phyloP scores from a whole-genome alignment of 495 filamentous ascomycete species.

The Xylaria bambusicola region DNA sequence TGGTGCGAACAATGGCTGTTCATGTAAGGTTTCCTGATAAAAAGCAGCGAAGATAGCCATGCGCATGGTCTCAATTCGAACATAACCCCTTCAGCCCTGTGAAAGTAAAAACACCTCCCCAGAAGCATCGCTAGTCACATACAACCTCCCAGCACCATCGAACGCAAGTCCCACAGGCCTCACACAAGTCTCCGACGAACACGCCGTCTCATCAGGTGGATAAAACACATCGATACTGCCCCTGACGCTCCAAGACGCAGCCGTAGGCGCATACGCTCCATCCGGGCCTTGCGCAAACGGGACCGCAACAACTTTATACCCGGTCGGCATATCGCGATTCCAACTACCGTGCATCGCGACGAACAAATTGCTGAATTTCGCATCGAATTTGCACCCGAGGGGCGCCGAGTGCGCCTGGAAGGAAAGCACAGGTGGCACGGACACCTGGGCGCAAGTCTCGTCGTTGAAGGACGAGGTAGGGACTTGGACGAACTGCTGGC shows the following conservation, averaged over 20 bases:
- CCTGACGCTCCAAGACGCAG: conserved; percentile 39
- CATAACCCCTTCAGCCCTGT: not conserved
- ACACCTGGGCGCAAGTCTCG: conserved; percentile 42
- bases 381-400: conserved; percentile 59
- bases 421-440: conserved; percentile 49
- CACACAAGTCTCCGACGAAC: conserved; percentile 47
- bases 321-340: conserved; percentile 55
- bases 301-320: conserved; percentile 58
- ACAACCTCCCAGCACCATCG: conserved; percentile 50
- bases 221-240: conserved; percentile 52
- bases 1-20: no score
- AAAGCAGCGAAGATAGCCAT: no score
- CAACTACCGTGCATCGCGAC: conserved; percentile 51
- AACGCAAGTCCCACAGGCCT: conserved; percentile 58
- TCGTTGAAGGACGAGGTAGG: conserved; percentile 42
- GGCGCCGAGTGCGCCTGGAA: conserved; percentile 65
- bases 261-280: conserved; percentile 38
- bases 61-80: no score
- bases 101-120: conserved; percentile 60
- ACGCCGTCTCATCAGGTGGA: conserved; percentile 46
- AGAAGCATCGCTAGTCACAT: conserved; percentile 57
- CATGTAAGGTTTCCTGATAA: no score
- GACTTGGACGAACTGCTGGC: conserved; percentile 41
- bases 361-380: conserved; percentile 31
- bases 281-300: conserved; percentile 41